phyloP scores from a whole-genome alignment of 208 protist genomes.

The Strigomonas galati region DNA sequence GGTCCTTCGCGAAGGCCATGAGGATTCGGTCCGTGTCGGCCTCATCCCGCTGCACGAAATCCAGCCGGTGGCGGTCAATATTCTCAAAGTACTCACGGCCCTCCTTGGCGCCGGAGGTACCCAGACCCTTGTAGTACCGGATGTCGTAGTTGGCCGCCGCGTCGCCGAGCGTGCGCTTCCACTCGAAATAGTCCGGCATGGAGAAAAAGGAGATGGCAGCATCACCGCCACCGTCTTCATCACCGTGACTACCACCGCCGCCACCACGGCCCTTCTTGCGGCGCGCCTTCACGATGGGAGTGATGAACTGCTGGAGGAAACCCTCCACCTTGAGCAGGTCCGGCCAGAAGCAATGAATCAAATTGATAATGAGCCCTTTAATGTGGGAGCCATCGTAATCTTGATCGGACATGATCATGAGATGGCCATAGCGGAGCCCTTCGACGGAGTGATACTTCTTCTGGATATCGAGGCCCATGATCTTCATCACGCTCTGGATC shows the following conservation, averaged over 20 bases:
- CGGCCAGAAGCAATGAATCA: conserved; percentile 99
- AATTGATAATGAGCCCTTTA: conserved; percentile 99
- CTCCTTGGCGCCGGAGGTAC: conserved; percentile 95
- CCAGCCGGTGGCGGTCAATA: conserved; percentile 95
- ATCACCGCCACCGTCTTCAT: conserved; percentile 22
- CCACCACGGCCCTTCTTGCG: conserved; percentile 67
- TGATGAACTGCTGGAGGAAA: conserved; percentile 99
- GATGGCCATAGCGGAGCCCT: conserved; percentile 97
- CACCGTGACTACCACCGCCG: conserved; percentile 22
- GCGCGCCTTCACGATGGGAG: conserved; percentile 99
- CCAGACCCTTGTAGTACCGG: conserved; percentile 99
- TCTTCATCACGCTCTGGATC: conserved; percentile 94
- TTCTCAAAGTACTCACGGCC: conserved; percentile 99
- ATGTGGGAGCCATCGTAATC: conserved; percentile 99
- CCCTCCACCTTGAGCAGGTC: conserved; percentile 92
- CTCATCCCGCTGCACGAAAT: conserved; percentile 89
- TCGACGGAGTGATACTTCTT: conserved; percentile 88
- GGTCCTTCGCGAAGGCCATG: conserved; percentile 98
- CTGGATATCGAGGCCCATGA: conserved; percentile 94
- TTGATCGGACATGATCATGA: conserved; percentile 99
- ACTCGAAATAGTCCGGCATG: conserved; percentile 98
- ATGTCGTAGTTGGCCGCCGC: conserved; percentile 92
- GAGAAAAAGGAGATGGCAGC: conserved; percentile 97
- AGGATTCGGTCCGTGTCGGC: conserved; percentile 95
- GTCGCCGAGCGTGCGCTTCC: conserved; percentile 84